Percentiles rank a stretch among this genome's conserved stretches.
Evolutionary conservation across 2,329 filamentous ascomycete genomes (phyloP).

Genomic region (Beauveria australis): DNA sequence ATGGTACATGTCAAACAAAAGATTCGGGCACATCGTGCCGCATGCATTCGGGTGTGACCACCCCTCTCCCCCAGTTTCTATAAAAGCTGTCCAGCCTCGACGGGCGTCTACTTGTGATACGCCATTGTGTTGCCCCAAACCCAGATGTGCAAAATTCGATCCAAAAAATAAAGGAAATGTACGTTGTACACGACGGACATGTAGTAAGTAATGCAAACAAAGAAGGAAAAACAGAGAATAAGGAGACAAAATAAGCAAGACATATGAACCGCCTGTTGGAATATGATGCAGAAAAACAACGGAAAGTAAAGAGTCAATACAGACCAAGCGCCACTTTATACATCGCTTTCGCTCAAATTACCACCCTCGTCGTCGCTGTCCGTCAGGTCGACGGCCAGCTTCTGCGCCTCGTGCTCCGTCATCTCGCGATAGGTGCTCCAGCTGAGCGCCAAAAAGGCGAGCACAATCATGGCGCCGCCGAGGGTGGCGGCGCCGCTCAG

Average conservation of each 20-base stretch:
- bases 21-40: not conserved
- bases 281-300: not conserved
- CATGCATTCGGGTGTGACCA: not conserved
- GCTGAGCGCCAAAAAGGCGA: slow-evolving; percentile 77
- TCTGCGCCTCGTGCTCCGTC: slow-evolving; percentile 68
- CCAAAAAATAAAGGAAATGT: not conserved
- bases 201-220: not conserved
- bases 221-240: not conserved
- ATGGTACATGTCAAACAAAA: not conserved
- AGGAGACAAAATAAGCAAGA: not conserved
- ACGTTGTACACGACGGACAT: not conserved
- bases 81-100: not conserved
- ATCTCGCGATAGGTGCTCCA: slow-evolving; percentile 94
- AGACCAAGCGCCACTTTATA: slow-evolving; percentile 11
- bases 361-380: slow-evolving; percentile 39
- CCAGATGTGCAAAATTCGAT: slow-evolving; percentile 5
- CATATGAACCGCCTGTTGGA: not conserved
- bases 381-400: slow-evolving; percentile 34
- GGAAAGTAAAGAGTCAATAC: not conserved
- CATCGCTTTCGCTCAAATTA: slow-evolving; percentile 26
- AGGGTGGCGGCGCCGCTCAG: slow-evolving; percentile 66
- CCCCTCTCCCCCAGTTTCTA: not conserved
- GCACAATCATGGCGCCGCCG: slow-evolving; percentile 81
- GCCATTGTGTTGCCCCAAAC: not conserved
- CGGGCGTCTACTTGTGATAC: slow-evolving; percentile 9